Base-by-base conservation (phyloP, 2,329 filamentous ascomycete species). In the Talaromyces marneffei region DNA sequence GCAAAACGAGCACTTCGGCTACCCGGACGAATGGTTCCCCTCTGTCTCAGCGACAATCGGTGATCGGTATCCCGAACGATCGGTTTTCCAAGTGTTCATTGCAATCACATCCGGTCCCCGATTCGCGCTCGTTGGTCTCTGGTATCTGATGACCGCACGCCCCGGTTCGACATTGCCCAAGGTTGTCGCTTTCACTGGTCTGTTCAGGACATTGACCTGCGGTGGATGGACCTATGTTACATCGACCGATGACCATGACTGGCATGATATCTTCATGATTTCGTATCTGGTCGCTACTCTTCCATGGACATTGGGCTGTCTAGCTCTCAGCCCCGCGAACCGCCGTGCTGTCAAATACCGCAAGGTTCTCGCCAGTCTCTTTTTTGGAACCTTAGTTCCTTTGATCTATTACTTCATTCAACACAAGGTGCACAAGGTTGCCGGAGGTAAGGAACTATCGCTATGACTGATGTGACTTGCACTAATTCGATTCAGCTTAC, bases 211-310 rank as follows among this genome's bases (percentile, higher is more conserved):
- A 9, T 78, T 97, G 62, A 96, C 92, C 3, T 99, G 94, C 72
- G 94, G 93, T 68, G 94, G 94, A 62, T 99, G 94, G 93, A 97
- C 94, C 58, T 99, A 97, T 76, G 87, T 99, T 64, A 99, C 94
- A 27, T 97, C 94, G 64, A 99, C 94, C 46, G 94, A 99, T 74
- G 91, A 97, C 74, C 94, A 99, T 76, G 87, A 96, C 76, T 97
- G 92, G 92, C 94, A 99, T 75, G 94, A 99, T 72, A 93, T 97
- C 65, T 93, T 99, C 75, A 99, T 99, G 94, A 97, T 99, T 68
- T 95, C 92, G 14, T 99, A 99, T 76, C 82, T 99, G 60, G 88
- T 99, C 50, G 89, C 91, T 35, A 97, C 94, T 2, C 81, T 99
- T 59, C 94, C 94, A 1, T 99, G 94, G 94, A 99, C 93, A 1